Base-by-base conservation (phyloP, 2,329 filamentous ascomycete species). In the Hawksworthiomyces lignivorus region DNA sequence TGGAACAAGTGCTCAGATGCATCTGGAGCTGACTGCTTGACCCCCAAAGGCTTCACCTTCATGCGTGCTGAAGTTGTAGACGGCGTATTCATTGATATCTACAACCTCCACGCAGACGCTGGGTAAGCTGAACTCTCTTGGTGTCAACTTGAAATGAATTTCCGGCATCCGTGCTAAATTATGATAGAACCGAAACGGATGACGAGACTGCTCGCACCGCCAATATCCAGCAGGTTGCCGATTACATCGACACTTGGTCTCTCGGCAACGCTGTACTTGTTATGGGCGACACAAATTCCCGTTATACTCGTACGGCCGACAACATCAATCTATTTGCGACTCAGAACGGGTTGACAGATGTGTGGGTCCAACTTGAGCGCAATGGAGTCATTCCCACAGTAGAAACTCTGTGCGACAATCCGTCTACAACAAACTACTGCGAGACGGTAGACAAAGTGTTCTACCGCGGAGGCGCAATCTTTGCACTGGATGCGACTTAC, bases 361-460 rank as follows among this genome's bases (percentile, higher is more conserved):
- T 68, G 1, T 84, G 78, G 76, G 64, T 84, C 11, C 60, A 80
- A 51, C 63, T 80, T 1, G 59, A 72, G 30, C 64, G 62, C 12
- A 58, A 55, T 19, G 73, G 73, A 10, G 57, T 63, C 9, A 61
- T 66, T 21, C 74, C 76, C 0, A 57, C 61, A 11, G 50, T 52
- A 22, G 62, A 72, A 50, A 48, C 58, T 17, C 42, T 74, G 14
- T 84, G 80, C 58, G 58, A 59, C n/a, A 81, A 80, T 50, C 80
- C 80, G 0, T 69, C 69, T 22, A 62, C 63, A 1, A 67, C 59
- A 35, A 67, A 67, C 52, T 56, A 58, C 5, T 84, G 80, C 58
- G 80, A 84, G 61, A 76, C 72, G 4, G 77, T 84, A 28, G 80
- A 84, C 60, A 84, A 84, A 60, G 63, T 81, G 35, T 72, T 81